phyloP scores from a whole-genome alignment of 148 eudicot species.

The Cornus controversa region DNA sequence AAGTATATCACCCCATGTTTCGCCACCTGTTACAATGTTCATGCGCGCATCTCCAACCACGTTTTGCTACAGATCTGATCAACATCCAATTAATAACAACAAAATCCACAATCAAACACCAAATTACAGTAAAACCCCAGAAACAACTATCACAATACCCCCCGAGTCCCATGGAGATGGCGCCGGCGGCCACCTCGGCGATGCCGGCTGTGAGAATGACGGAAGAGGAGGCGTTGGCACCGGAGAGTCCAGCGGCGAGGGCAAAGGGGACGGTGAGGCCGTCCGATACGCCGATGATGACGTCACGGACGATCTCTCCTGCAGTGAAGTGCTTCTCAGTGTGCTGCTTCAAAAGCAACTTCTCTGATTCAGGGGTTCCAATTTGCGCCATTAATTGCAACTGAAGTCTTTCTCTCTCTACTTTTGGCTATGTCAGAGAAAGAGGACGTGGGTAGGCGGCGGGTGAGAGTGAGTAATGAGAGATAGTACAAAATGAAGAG shows the following conservation, averaged over 20 bases:
- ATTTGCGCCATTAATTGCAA: not conserved
- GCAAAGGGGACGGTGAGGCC: constrained; percentile 88
- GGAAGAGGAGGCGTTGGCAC: constrained; percentile 74
- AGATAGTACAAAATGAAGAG: not conserved
- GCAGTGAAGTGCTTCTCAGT: constrained; percentile 74
- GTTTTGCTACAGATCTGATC: no score
- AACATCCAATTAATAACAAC: no score
- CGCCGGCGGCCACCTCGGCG: constrained; percentile 87
- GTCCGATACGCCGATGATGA: constrained; percentile 82
- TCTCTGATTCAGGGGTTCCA: constrained; percentile 1
- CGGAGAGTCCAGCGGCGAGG: constrained; percentile 79
- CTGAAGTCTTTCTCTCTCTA: not conserved
- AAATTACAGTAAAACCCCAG: not conserved
- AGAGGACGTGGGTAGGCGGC: not conserved
- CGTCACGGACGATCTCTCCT: constrained; percentile 76
- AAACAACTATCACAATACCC: constrained; percentile 31
- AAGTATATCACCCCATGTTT: no score
- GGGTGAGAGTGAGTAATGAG: not conserved
- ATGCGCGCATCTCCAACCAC: no score
- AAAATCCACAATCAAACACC: not conserved
- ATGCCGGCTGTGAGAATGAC: constrained; percentile 76
- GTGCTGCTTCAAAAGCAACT: constrained; percentile 44
- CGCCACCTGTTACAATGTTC: no score
- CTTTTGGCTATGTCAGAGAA: not conserved
- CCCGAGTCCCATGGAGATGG: constrained; percentile 89